Evolutionary conservation across 345 rosid species (phyloP).

Genomic region (Eucalyptus erythrocorys): DNA sequence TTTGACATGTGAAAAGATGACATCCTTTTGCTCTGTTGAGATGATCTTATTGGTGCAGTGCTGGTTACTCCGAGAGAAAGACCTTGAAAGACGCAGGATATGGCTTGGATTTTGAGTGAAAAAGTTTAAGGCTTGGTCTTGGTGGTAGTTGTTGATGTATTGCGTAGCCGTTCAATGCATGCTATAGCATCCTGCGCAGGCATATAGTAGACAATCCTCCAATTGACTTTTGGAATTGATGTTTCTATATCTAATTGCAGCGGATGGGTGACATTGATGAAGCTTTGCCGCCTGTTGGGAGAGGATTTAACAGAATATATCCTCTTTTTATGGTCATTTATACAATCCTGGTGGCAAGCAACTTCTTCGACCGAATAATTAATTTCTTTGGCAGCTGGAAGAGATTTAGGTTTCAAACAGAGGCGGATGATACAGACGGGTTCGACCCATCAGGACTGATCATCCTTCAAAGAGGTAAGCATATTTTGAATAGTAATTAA

Average conservation of each 20-base stretch:
- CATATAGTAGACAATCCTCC: background rate
- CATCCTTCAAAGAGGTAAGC: conserved; percentile 75
- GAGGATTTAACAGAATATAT: conserved; percentile 80
- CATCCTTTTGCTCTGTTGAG: background rate
- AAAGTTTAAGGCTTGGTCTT: background rate
- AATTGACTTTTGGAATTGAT: background rate
- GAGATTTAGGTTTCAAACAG: conserved; percentile 74
- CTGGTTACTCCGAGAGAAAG: background rate
- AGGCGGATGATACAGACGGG: conserved; percentile 79
- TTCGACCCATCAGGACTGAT: conserved; percentile 92
- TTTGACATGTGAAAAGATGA: background rate
- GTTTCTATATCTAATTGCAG: conserved; percentile 30
- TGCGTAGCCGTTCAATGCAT: background rate
- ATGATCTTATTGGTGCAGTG: background rate
- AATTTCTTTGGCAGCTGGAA: conserved; percentile 96
- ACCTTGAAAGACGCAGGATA: background rate
- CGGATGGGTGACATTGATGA: conserved; percentile 89
- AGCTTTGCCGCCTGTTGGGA: conserved; percentile 78
- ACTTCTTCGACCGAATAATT: conserved; percentile 80
- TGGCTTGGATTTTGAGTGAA: background rate
- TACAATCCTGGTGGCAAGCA: conserved; percentile 86
- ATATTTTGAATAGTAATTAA: background rate
- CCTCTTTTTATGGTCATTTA: conserved; percentile 97
- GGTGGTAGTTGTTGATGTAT: background rate
- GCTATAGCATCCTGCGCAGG: background rate